phyloP scores from a whole-genome alignment of 176 grass and related monocot species.

The Chloris gayana region DNA sequence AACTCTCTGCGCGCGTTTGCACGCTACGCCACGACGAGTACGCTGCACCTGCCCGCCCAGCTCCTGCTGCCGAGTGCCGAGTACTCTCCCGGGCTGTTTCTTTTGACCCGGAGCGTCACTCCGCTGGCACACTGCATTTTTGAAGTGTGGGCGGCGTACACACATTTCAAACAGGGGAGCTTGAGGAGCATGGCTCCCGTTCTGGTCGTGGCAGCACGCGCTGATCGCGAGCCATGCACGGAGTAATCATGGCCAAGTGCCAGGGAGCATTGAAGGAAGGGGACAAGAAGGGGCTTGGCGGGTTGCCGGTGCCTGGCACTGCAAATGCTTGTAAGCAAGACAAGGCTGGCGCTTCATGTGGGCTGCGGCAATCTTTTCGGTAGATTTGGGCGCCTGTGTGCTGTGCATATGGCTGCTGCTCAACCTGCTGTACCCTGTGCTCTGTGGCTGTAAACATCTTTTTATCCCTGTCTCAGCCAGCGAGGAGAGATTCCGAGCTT shows the following conservation, averaged over 20 bases:
- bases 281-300: background rate
- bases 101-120: background rate
- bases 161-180: constrained; percentile 22
- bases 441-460: background rate
- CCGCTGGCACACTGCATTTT: constrained; percentile 7
- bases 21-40: background rate
- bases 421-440: background rate
- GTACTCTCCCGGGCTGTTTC: background rate
- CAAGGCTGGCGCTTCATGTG: constrained; percentile 40
- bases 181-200: background rate
- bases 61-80: background rate
- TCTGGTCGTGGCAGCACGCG: background rate
- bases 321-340: constrained; percentile 41
- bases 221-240: constrained; percentile 27
- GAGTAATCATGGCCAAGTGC: constrained; percentile 30
- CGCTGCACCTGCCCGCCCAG: background rate
- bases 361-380: constrained; percentile 44
- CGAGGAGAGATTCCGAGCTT: background rate
- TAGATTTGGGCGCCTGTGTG: constrained; percentile 24
- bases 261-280: constrained; percentile 30
- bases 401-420: background rate
- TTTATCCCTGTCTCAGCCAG: background rate
- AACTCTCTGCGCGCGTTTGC: background rate
- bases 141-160: background rate
- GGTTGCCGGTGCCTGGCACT: constrained; percentile 23